phyloP scores from a whole-genome alignment of 768 basidiomycete genomes.

The Trametes villosa region DNA sequence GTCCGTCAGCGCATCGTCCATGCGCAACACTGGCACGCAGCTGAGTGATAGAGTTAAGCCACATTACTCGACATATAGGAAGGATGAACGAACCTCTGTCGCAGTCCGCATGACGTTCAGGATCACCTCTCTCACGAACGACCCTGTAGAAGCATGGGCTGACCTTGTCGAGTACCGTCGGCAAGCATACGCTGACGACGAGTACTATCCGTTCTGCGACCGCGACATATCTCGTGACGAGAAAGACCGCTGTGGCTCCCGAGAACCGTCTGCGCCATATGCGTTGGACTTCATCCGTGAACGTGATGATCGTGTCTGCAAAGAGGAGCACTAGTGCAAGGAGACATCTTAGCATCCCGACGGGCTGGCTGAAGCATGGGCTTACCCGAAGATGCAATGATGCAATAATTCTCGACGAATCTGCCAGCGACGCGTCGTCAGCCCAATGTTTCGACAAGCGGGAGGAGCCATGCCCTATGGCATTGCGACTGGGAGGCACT shows the following conservation, averaged over 20 bases:
- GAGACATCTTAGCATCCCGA: too few relatives aligned
- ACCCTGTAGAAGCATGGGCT: background rate
- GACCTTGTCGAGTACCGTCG: conserved; percentile 19
- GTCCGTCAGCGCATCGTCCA: conserved; percentile 24
- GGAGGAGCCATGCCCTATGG: background rate
- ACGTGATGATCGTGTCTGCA: conserved; percentile 12
- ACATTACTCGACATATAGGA: background rate
- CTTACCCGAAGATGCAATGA: conserved; percentile 16
- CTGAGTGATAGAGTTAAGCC: background rate
- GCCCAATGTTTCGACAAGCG: too few relatives aligned
- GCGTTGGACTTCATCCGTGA: conserved; percentile 20
- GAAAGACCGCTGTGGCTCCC: conserved; percentile 20
- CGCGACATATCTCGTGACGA: conserved; percentile 20
- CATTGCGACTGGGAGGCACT: background rate
- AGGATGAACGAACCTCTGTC: conserved; percentile 9
- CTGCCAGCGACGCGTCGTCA: too few relatives aligned
- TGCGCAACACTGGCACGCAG: conserved; percentile 24
- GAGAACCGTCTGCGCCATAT: conserved; percentile 24
- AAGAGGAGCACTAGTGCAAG: conserved; percentile 10
- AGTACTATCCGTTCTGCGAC: conserved; percentile 22
- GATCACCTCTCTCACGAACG: background rate
- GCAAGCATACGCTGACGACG: conserved; percentile 20
- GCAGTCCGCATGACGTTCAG: background rate
- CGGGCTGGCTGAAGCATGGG: background rate
- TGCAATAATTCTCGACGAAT: conserved; percentile 9